Conservation (phyloP, 2,329 filamentous ascomycete species). For the Fusarium tuaranense region DNA sequence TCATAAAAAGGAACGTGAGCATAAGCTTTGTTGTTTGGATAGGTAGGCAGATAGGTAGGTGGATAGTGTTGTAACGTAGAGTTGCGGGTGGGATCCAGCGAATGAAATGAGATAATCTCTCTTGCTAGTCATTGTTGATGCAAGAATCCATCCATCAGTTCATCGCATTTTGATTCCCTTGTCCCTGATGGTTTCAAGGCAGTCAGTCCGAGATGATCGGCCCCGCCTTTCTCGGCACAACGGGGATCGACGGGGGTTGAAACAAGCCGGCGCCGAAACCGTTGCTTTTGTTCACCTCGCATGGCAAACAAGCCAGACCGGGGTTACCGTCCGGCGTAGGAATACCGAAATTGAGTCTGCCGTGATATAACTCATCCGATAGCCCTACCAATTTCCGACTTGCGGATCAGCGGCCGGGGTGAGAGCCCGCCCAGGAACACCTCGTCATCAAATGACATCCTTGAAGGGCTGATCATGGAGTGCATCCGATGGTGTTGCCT, state of each 20-base stretch:
- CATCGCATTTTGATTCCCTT: background rate
- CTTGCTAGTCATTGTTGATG: constrained; percentile 20
- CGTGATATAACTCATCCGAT: constrained; percentile 58
- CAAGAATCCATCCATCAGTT: constrained; percentile 25
- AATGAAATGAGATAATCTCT: constrained; percentile 23
- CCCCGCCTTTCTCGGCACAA: constrained; percentile 27
- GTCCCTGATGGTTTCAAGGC: constrained; percentile 32
- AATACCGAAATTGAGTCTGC: constrained; percentile 15
- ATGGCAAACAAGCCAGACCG: constrained; percentile 27
- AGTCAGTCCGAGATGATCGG: constrained; percentile 30
- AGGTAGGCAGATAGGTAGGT: constrained; percentile 1
- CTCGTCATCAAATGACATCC: constrained; percentile 61
- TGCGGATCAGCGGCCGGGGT: constrained; percentile 60
- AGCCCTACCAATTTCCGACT: constrained; percentile 64
- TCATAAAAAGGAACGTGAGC: constrained; percentile 22
- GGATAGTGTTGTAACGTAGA: constrained; percentile 5
- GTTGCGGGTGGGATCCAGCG: constrained; percentile 4
- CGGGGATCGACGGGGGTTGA: constrained; percentile 34
- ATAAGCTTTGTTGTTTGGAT: background rate
- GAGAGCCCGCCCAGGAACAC: constrained; percentile 59
- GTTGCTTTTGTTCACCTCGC: constrained; percentile 22
- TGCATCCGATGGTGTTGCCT: constrained; percentile 52
- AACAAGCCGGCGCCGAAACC: constrained; percentile 38
- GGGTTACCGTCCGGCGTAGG: constrained; percentile 16
- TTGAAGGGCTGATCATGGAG: constrained; percentile 54